Conservation (phyloP, 352 stramenopile species). For the Phytophthora tubulina region DNA sequence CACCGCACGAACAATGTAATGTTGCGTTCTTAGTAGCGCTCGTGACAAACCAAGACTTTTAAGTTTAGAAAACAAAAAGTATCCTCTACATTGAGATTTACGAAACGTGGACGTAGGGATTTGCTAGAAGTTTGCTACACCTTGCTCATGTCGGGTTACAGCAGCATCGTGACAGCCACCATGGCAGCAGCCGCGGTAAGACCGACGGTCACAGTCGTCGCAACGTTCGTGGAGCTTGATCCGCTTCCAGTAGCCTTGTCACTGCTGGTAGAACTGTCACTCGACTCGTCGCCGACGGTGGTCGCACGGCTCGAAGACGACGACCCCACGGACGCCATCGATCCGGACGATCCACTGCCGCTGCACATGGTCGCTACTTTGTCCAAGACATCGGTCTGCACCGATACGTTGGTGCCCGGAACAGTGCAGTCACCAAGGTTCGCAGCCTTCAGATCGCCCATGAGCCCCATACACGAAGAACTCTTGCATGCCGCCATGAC, state of each 20-base stretch:
- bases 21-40: no score
- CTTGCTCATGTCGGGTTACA: slow-evolving; percentile 4
- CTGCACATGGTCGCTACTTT: slow-evolving; percentile 6
- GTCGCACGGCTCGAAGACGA: slow-evolving; percentile 4
- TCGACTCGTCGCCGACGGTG: slow-evolving; percentile 35
- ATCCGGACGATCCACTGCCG: slow-evolving; percentile 22
- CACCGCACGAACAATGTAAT: no score
- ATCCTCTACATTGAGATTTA: slow-evolving; percentile 6
- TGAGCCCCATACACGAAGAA: slow-evolving; percentile 25
- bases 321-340: slow-evolving; percentile 16
- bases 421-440: slow-evolving; percentile 39
- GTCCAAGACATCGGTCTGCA: slow-evolving; percentile 32
- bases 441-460: slow-evolving; percentile 21
- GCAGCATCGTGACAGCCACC: slow-evolving; percentile 11
- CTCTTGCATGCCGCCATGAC: slow-evolving; percentile 24
- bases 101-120: not conserved
- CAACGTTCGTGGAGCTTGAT: slow-evolving; percentile 10
- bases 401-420: slow-evolving; percentile 30
- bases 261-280: slow-evolving; percentile 13
- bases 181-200: not conserved
- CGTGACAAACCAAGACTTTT: no score
- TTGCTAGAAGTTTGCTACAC: not conserved
- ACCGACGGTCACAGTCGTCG: slow-evolving; percentile 14
- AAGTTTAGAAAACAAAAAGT: slow-evolving; percentile 1
- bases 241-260: slow-evolving; percentile 18